Conservation (phyloP, 1,284 basidiomycete species). For the Coriolopsis trogii region DNA sequence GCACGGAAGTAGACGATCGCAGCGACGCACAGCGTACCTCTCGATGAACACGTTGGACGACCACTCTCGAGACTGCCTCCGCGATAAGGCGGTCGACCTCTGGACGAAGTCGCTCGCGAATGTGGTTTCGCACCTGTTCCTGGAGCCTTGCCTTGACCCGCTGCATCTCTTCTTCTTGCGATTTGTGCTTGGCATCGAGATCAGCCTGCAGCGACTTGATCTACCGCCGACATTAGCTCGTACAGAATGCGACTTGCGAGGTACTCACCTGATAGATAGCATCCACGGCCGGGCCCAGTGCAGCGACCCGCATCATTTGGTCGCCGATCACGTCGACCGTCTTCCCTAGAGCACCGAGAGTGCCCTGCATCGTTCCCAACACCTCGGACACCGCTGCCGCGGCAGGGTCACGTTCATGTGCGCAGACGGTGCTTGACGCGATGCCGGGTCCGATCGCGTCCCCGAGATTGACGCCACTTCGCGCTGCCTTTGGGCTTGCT, state of each 20-base stretch:
- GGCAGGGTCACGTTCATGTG: slow-evolving; percentile 19
- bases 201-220: slow-evolving; percentile 40
- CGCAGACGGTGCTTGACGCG: no score
- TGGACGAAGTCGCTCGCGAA: slow-evolving; percentile 39
- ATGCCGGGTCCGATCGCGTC: no score
- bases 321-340: slow-evolving; percentile 48
- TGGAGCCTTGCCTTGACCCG: slow-evolving; percentile 39
- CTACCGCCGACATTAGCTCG: slow-evolving; percentile 35
- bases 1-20: background rate
- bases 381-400: slow-evolving; percentile 44
- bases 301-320: slow-evolving; percentile 46
- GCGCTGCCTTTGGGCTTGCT: no score
- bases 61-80: slow-evolving; percentile 38
- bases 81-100: slow-evolving; percentile 39
- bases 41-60: slow-evolving; percentile 39
- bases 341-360: slow-evolving; percentile 39
- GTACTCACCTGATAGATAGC: slow-evolving; percentile 45
- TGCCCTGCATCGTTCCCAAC: slow-evolving; percentile 46
- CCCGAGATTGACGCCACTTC: no score
- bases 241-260: background rate
- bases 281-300: slow-evolving; percentile 46
- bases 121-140: slow-evolving; percentile 40
- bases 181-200: slow-evolving; percentile 40
- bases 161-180: slow-evolving; percentile 42
- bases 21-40: slow-evolving; percentile 22